A percentile compares a stretch with the other conserved stretches of the same genome.
phyloP scores from a whole-genome alignment of 2,329 filamentous ascomycete genomes.

The Monosporascus sp. region DNA sequence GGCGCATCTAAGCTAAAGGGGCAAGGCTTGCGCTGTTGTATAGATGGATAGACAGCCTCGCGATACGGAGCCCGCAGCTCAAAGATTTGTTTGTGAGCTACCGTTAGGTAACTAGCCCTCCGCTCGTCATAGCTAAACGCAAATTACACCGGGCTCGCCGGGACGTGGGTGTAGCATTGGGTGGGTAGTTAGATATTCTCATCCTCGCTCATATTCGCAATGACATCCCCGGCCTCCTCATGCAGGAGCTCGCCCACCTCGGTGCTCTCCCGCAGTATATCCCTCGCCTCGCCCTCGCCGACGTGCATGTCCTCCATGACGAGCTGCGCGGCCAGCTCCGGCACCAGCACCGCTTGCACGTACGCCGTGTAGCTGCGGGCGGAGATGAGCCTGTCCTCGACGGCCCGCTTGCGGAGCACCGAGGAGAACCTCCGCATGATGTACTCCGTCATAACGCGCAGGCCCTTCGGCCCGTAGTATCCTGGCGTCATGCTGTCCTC shows the following conservation, averaged over 20 bases:
- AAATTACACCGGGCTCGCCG: not conserved
- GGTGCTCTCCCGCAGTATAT: conserved; percentile 61
- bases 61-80: no score
- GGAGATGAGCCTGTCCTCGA: conserved; percentile 60
- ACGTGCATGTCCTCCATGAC: conserved; percentile 53
- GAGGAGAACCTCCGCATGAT: conserved; percentile 56
- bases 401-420: conserved; percentile 55
- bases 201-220: conserved; percentile 25
- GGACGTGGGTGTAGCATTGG: no score
- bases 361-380: conserved; percentile 62
- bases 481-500: conserved; percentile 61
- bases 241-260: conserved; percentile 63
- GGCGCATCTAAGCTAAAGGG: no score
- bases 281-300: conserved; percentile 35
- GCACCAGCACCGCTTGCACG: conserved; percentile 70
- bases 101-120: no score
- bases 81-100: no score
- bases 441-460: conserved; percentile 65
- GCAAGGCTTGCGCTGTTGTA: no score
- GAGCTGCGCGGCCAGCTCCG: conserved; percentile 55
- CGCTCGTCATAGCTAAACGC: no score
- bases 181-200: conserved; percentile 9
- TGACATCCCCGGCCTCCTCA: conserved; percentile 55
- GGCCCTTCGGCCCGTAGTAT: conserved; percentile 76
- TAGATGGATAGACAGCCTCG: no score